phyloP scores from a whole-genome alignment of 106 monocot genomes.

The Iris macrosiphon region DNA sequence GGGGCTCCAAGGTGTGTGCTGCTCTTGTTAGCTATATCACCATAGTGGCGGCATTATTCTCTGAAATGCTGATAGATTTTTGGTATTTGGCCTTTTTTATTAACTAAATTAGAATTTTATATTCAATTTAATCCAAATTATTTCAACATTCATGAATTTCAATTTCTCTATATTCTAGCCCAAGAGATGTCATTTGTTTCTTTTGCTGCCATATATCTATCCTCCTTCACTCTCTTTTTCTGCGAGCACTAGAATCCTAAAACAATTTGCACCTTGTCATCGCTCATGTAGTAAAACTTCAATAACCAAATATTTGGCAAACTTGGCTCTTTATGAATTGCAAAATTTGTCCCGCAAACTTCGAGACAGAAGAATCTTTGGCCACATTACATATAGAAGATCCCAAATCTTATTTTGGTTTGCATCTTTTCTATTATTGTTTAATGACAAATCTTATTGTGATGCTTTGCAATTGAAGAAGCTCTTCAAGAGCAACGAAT shows the following conservation, averaged over 20 bases:
- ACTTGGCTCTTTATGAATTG: no score
- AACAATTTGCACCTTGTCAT: no score
- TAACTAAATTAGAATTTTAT: neutral
- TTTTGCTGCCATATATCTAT: no score
- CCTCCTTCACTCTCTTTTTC: no score
- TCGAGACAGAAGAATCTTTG: neutral
- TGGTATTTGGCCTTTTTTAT: neutral
- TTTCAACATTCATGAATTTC: neutral
- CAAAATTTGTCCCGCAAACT: no score
- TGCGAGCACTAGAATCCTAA: no score
- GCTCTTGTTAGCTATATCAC: neutral
- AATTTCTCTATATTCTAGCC: neutral
- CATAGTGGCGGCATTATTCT: no score
- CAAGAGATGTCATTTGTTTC: no score
- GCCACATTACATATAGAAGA: neutral
- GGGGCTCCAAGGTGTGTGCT: slow-evolving; percentile 64
- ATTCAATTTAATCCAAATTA: neutral
- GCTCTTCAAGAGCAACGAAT: slow-evolving; percentile 66
- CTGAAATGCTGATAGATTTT: no score
- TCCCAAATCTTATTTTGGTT: neutral
- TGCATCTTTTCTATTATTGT: neutral
- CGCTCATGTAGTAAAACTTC: no score
- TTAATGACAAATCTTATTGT: neutral
- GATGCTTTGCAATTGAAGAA: slow-evolving; percentile 27
- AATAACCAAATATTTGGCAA: no score